Conservation (phyloP, 805 yeast genomes). For the Ogataea ramenticola region DNA sequence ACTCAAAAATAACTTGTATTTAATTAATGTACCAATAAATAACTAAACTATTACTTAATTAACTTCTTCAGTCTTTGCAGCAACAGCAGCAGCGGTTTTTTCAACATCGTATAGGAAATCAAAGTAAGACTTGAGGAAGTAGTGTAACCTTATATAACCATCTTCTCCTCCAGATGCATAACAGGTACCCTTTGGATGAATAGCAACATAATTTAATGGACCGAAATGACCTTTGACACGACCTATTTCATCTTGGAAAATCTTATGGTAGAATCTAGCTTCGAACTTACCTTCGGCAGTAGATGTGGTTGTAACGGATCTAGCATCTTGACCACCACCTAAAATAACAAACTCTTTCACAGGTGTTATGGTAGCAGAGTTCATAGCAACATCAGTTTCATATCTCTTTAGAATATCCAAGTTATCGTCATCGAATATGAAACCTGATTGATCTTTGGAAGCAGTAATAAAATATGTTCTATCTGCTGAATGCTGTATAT, state of each 20-base stretch:
- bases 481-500: slow-evolving; percentile 84
- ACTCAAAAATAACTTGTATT: background rate
- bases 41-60: background rate
- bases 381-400: slow-evolving; percentile 87
- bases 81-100: slow-evolving; percentile 54
- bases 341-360: slow-evolving; percentile 84
- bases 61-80: background rate
- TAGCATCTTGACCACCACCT: slow-evolving; percentile 99
- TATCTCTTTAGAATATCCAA: slow-evolving; percentile 66
- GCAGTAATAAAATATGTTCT: slow-evolving; percentile 85
- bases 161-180: slow-evolving; percentile 99
- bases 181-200: slow-evolving; percentile 88
- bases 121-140: slow-evolving; percentile 85
- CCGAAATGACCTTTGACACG: slow-evolving; percentile 99
- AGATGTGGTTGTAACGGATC: slow-evolving; percentile 96
- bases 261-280: slow-evolving; percentile 91
- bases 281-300: slow-evolving; percentile 93
- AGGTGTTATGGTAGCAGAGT: slow-evolving; percentile 92
- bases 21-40: too few species aligned
- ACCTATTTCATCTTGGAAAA: slow-evolving; percentile 93
- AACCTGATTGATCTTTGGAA: slow-evolving; percentile 85
- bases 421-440: slow-evolving; percentile 69
- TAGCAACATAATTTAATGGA: slow-evolving; percentile 89
- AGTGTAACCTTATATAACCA: slow-evolving; percentile 92
- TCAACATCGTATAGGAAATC: slow-evolving; percentile 92